Percentiles rank a stretch among this genome's conserved stretches.
These are phyloP conservation scores for Osmozyma mogii DNA, from an alignment of 805 yeast species.

Conservation along the genomic window DNA sequence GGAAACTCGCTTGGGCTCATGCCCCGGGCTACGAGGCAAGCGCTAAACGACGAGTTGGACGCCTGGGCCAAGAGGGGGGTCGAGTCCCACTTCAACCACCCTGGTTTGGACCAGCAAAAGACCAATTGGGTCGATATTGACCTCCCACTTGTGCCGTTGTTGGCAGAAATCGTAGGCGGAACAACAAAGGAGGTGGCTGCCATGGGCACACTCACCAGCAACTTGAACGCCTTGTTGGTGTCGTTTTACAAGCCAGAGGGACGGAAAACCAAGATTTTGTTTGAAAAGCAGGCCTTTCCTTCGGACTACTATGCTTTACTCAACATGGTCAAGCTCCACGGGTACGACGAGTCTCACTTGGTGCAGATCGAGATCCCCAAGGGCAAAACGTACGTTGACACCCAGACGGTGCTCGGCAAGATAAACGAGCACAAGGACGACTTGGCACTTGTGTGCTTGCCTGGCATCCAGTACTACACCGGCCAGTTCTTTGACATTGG, in stretches of 20 bases:
- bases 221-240: constrained; percentile 65
- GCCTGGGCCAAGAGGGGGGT: constrained; percentile 84
- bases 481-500: constrained; percentile 81
- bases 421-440: constrained; percentile 52
- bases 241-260: constrained; percentile 68
- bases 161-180: constrained; percentile 77
- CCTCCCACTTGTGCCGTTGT: constrained; percentile 57
- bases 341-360: constrained; percentile 42
- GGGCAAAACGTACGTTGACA: constrained; percentile 49
- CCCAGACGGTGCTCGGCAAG: constrained; percentile 51
- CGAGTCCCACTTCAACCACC: constrained; percentile 75
- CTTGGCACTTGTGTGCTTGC: constrained; percentile 67
- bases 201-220: constrained; percentile 80
- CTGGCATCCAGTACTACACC: constrained; percentile 88
- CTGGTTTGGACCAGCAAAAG: constrained; percentile 33
- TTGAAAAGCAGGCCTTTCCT: constrained; percentile 86
- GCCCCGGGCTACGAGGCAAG: constrained; percentile 57
- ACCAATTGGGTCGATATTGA: constrained; percentile 84
- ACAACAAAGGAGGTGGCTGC: constrained; percentile 68
- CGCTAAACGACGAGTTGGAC: constrained; percentile 58
- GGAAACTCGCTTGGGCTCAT: constrained; percentile 93
- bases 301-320: constrained; percentile 83
- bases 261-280: constrained; percentile 57
- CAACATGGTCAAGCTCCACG: constrained; percentile 61
- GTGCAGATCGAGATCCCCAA: constrained; percentile 56